A percentile compares a stretch with the other conserved stretches of the same genome.
Conservation (phyloP, 305 asterid species). For the Ilex paraguariensis region DNA sequence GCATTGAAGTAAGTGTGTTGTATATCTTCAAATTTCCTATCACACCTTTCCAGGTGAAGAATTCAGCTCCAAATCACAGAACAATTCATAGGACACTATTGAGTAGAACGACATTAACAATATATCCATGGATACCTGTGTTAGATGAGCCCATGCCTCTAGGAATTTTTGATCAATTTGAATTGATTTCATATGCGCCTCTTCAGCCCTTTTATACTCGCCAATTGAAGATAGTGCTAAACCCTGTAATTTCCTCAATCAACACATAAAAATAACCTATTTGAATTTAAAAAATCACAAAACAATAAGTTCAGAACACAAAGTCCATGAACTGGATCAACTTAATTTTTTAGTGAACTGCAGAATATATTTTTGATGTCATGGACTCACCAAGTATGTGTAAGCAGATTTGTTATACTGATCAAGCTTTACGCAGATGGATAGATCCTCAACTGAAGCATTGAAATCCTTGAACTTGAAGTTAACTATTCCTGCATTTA, state of each 20-base stretch:
- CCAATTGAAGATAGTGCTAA: conserved; percentile 85
- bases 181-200: conserved; percentile 85
- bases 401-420: conserved; percentile 87
- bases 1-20: no score
- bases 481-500: conserved; percentile 83
- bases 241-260: conserved; percentile 52
- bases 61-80: neutral
- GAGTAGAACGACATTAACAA: no score
- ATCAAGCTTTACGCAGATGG: conserved; percentile 77
- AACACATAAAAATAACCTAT: neutral
- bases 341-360: conserved; percentile 7
- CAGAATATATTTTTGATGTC: conserved; percentile 9
- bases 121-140: conserved; percentile 59
- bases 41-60: no score
- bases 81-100: conserved; percentile 3
- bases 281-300: neutral
- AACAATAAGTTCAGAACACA: neutral
- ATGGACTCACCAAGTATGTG: conserved; percentile 81
- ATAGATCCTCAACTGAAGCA: conserved; percentile 90
- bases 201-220: conserved; percentile 80
- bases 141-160: conserved; percentile 97
- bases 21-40: no score
- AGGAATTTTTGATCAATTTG: conserved; percentile 69
- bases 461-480: conserved; percentile 88
- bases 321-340: conserved; percentile 15